These are phyloP conservation scores for Botrytis elliptica DNA, from an alignment of 2,329 filamentous ascomycete genomes.

Conservation along the genomic window DNA sequence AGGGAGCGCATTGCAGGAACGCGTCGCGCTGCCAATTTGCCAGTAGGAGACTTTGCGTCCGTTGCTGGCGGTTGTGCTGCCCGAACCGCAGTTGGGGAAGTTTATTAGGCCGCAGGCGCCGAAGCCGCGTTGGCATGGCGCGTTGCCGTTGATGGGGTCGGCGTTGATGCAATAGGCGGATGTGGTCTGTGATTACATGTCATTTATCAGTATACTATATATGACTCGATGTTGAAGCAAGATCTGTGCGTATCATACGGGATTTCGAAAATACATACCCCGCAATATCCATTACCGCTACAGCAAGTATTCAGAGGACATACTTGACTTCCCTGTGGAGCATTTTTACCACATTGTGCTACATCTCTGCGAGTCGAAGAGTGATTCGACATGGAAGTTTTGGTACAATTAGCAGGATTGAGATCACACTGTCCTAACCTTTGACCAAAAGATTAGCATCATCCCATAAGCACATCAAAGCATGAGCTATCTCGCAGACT, in stretches of 20 bases:
- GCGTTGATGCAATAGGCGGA: constrained; percentile 20
- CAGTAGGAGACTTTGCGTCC: constrained; percentile 15
- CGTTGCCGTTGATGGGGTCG: constrained; percentile 8
- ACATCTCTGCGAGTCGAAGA: constrained; percentile 25
- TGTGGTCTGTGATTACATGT: constrained; percentile 1
- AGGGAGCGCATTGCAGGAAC: constrained; percentile 38
- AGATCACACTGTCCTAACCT: not conserved
- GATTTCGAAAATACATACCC: not conserved
- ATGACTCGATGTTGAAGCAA: not conserved
- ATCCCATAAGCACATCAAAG: not conserved
- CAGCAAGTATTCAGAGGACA: constrained; percentile 21
- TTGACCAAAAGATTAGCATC: not conserved
- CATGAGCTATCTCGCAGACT: not conserved
- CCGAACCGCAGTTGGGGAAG: constrained; percentile 4
- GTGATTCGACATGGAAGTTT: not conserved
- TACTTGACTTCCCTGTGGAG: constrained; percentile 8
- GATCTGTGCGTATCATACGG: no score
- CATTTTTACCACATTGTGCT: constrained; percentile 18
- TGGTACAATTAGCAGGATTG: not conserved
- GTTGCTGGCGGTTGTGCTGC: constrained; percentile 5
- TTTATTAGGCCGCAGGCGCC: not conserved
- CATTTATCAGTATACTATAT: not conserved
- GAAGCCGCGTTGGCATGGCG: constrained; percentile 7
- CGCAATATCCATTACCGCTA: constrained; percentile 19
- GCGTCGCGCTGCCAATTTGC: constrained; percentile 9